Evolutionary conservation across 2,329 filamentous ascomycete species (phyloP), one percentile per base, ranked within the genome.

Genomic region (Aureobasidium leucospermi): DNA sequence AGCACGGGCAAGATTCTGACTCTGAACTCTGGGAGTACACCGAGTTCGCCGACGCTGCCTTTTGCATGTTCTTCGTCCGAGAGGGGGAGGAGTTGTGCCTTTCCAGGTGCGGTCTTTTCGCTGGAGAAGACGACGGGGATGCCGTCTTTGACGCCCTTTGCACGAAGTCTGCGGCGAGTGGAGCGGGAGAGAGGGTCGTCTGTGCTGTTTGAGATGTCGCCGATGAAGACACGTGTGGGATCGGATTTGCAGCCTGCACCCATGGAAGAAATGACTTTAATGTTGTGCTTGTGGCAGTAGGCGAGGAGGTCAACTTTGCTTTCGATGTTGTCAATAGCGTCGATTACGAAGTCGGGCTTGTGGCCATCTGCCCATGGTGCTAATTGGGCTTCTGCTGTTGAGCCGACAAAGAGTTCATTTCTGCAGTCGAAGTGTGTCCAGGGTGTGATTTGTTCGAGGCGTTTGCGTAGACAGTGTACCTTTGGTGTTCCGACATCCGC

Each of bases 301-400:
- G 90, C 86, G 42, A 99, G 79, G 58, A 99, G 77, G 16, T 87
- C 88, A 3, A 99, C 93, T 76, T 99, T 99, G 58, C 90, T 96
- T 55, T 96, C 90, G 63, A 99, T 97, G 70, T 99, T 97, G 74
- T 99, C 94, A 65, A 99, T 99, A 23, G 93, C 95, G 74, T 99
- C 94, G 38, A 99, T 84, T n/a, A 99, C 85, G 68, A 87, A 99
- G 67, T 93, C 87, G 1, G 92, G 91, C 67, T 80, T 80, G 69
- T 81, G 82, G 5, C 74, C 78, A 43, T 76, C 76, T 65, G 77
- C 74, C 85, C 90, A 91, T 0, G 83, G 78, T 0, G 77, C 83
- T 43, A 99, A 77, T 63, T 96, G 77, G 10, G 75, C 71, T 6
- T 82, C 81, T 0, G 91, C 91, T 9, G 79, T 85, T 15, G 78